phyloP scores from a whole-genome alignment of 257 asterid species.

The Prunella vulgaris region DNA sequence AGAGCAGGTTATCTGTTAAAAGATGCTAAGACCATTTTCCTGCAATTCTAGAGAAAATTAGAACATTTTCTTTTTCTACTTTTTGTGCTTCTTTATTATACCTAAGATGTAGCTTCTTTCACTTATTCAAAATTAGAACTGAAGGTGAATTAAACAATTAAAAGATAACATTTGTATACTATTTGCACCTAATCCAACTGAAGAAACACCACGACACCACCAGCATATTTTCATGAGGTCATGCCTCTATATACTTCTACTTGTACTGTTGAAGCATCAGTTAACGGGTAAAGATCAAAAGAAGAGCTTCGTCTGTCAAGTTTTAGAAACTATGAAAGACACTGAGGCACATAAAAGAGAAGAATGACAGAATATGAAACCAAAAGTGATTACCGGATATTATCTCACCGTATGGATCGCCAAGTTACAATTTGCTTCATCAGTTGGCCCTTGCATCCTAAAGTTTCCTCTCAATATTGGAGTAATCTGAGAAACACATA shows the following conservation, averaged over 20 bases:
- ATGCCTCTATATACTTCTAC: constrained; percentile 2
- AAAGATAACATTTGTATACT: background rate
- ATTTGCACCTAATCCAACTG: constrained; percentile 15
- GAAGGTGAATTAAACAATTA: constrained; percentile 5
- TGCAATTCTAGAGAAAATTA: constrained; percentile 8
- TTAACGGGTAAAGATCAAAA: constrained; percentile 2
- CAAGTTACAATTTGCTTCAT: constrained; percentile 38
- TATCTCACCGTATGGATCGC: constrained; percentile 61
- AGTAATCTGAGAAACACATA: constrained; percentile 43
- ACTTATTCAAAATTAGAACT: background rate
- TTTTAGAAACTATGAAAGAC: background rate
- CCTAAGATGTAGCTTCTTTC: background rate
- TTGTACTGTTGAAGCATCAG: constrained; percentile 9
- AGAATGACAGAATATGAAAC: constrained; percentile 19
- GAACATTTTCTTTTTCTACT: background rate
- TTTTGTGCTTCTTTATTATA: background rate
- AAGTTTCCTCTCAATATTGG: constrained; percentile 42
- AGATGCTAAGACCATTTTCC: background rate
- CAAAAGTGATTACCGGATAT: constrained; percentile 44
- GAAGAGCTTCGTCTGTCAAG: background rate
- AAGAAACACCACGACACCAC: constrained; percentile 4
- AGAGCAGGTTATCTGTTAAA: background rate
- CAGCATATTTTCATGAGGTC: background rate
- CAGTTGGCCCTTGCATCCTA: constrained; percentile 54
- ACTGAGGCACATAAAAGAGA: background rate